Percentiles rank a stretch among this genome's conserved stretches.
These are phyloP conservation scores for Puccinia triticina DNA, from an alignment of 1,284 basidiomycete species.

Conservation along the genomic window DNA sequence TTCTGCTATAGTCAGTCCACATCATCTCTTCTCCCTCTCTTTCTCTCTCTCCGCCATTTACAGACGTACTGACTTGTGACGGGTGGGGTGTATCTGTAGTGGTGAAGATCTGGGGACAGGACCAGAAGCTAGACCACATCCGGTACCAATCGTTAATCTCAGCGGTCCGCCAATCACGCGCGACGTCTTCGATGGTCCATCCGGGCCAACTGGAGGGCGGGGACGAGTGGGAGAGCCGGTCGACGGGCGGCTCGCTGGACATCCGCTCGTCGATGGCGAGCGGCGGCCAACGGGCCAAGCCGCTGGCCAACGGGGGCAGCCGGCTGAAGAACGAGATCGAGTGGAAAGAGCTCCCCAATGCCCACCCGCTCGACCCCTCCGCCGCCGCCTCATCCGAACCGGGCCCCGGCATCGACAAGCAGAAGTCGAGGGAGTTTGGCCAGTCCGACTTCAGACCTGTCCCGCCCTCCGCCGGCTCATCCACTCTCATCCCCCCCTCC, in stretches of 20 bases:
- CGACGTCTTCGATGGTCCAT: background rate
- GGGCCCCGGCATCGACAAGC: background rate
- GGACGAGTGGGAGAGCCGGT: conserved; percentile 25
- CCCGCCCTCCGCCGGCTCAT: background rate
- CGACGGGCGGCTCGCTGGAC: conserved; percentile 10
- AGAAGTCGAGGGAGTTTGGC: background rate
- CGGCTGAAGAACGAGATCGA: conserved; percentile 47
- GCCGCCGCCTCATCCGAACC: background rate
- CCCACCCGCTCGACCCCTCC: background rate
- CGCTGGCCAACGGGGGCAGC: conserved; percentile 14
- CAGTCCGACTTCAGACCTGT: background rate
- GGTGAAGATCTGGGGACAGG: conserved; percentile 33
- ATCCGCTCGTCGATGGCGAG: background rate
- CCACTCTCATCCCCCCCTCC: background rate
- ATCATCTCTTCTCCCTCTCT: background rate
- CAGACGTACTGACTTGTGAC: no score
- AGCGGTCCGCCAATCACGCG: conserved; percentile 34
- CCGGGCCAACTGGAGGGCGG: background rate
- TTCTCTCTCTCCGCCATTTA: background rate
- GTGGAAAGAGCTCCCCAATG: conserved; percentile 18
- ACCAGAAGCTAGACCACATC: conserved; percentile 44
- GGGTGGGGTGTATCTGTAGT: conserved; percentile 17
- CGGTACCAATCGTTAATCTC: conserved; percentile 46
- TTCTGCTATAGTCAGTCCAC: conserved; percentile 42
- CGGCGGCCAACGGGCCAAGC: background rate